phyloP scores from a whole-genome alignment of 805 yeast species.

The Lachancea fermentati region DNA sequence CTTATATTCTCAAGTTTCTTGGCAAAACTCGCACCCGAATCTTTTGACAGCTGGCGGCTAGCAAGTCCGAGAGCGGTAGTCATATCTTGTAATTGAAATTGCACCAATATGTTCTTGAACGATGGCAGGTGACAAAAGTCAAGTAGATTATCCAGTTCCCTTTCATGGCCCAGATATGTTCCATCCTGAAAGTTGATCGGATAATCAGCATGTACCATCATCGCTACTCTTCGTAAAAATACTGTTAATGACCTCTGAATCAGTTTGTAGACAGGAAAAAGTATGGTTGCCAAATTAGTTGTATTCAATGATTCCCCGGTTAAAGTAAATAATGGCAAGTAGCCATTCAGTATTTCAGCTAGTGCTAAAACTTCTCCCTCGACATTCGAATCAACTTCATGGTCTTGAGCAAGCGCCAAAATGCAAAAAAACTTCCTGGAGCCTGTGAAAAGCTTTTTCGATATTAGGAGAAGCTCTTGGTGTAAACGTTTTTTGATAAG shows the following conservation, averaged over 20 bases:
- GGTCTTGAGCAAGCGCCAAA: no score
- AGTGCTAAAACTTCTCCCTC: no score
- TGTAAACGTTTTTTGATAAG: constrained; percentile 17
- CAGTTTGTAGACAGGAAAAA: no score
- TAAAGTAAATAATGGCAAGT: no score
- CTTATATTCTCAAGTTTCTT: background rate
- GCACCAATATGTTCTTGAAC: background rate
- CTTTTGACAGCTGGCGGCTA: background rate
- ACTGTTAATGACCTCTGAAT: no score
- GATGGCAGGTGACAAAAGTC: background rate
- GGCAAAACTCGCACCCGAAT: background rate
- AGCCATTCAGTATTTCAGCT: no score
- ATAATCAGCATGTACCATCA: background rate
- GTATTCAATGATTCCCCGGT: no score
- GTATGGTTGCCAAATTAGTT: no score
- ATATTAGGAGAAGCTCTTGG: constrained; percentile 14
- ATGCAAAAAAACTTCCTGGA: no score
- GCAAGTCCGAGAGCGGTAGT: background rate
- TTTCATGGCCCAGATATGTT: background rate
- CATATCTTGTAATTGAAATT: background rate
- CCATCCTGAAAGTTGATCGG: no score
- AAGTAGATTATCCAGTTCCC: background rate
- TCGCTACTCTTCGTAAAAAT: background rate
- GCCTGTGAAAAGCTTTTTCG: no score
- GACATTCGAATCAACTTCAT: no score